phyloP scores from a whole-genome alignment of 2,329 filamentous ascomycete species.

The Elsinoe perseae region DNA sequence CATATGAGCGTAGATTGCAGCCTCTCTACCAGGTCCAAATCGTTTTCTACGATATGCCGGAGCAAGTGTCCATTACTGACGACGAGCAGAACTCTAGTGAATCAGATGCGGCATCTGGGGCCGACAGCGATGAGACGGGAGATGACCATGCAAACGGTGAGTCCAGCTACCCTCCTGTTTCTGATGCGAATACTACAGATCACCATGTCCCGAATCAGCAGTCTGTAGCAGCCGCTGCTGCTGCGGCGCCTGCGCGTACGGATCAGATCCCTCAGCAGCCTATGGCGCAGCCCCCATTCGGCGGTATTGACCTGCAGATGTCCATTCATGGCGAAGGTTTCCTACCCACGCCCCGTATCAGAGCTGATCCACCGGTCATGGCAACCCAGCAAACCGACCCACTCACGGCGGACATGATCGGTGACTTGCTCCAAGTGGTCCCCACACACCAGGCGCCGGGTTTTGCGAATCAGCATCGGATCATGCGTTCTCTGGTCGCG shows the following conservation, averaged over 20 bases:
- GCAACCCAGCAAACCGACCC: background rate
- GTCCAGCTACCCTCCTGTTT: background rate
- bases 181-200: background rate
- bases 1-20: background rate
- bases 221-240: background rate
- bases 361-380: background rate
- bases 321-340: background rate
- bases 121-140: background rate
- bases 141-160: background rate
- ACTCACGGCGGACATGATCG: background rate
- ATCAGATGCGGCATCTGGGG: background rate
- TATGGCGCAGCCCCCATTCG: background rate
- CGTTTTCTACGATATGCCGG: background rate
- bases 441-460: background rate
- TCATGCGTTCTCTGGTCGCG: background rate
- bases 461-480: background rate
- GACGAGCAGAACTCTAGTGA: background rate
- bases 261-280: background rate
- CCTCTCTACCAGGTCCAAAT: background rate
- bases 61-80: no score
- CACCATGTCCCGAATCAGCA: background rate
- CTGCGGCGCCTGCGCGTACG: no score
- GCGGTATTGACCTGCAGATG: background rate
- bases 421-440: background rate
- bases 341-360: background rate